Evolutionary conservation across 2,329 filamentous ascomycete genomes (phyloP).

Genomic region (Colletotrichum navitas): DNA sequence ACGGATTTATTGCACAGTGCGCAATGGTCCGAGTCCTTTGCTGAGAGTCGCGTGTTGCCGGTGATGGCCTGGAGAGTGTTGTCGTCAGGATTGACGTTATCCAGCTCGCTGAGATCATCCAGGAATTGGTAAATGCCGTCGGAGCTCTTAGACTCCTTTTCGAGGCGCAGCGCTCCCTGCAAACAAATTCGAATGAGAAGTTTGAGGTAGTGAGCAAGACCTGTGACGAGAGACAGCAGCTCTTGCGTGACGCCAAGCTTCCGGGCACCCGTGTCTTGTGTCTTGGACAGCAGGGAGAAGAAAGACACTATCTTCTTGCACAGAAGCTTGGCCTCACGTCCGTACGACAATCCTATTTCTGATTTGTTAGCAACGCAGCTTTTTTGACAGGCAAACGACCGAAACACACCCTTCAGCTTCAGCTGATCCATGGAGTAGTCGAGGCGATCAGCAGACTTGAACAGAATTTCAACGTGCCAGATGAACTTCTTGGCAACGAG

Average conservation of each 20-base stretch:
- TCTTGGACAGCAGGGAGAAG: constrained; percentile 94
- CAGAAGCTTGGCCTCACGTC: constrained; percentile 96
- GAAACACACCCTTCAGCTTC: constrained; percentile 78
- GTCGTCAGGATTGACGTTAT: constrained; percentile 79
- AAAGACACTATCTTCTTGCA: constrained; percentile 99
- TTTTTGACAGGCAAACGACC: background rate
- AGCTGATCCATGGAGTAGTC: constrained; percentile 77
- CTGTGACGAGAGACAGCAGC: constrained; percentile 95
- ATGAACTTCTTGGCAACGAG: constrained; percentile 97
- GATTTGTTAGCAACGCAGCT: constrained; percentile 22
- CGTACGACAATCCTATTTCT: constrained; percentile 82
- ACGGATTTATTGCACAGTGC: constrained; percentile 85
- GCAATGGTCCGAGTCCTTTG: constrained; percentile 88
- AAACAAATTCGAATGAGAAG: constrained; percentile 96
- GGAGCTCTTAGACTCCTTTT: constrained; percentile 81
- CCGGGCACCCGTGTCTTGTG: constrained; percentile 88
- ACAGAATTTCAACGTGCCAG: constrained; percentile 92
- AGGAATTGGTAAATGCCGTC: constrained; percentile 87
- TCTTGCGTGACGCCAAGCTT: constrained; percentile 98
- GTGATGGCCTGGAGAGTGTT: constrained; percentile 74
- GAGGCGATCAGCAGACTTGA: constrained; percentile 87
- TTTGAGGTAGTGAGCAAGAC: constrained; percentile 96
- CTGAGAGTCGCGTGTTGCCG: constrained; percentile 75
- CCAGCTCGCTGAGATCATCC: constrained; percentile 85
- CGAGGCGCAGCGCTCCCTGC: constrained; percentile 90